phyloP scores from a whole-genome alignment of 768 basidiomycete genomes.

The Plicaturopsis crispa region DNA sequence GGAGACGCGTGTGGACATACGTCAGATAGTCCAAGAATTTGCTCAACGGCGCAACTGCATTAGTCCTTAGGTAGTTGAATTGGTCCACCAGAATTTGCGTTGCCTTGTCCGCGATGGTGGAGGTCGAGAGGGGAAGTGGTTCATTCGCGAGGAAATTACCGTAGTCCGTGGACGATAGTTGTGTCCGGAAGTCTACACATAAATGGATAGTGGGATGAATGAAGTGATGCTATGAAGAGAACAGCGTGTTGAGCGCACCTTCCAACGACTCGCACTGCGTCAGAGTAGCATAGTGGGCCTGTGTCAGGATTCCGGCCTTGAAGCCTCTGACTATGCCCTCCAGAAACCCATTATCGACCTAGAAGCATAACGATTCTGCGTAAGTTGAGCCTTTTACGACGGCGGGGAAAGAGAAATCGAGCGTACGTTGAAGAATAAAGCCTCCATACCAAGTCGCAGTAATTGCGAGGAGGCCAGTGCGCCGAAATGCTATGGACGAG shows the following conservation, averaged over 20 bases:
- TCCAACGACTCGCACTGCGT: slow-evolving; percentile 97
- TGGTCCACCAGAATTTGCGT: slow-evolving; percentile 94
- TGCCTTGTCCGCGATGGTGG: slow-evolving; percentile 94
- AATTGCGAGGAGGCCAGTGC: too few species aligned
- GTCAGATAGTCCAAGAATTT: slow-evolving; percentile 98
- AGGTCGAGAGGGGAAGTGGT: slow-evolving; percentile 85
- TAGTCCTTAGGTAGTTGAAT: slow-evolving; percentile 89
- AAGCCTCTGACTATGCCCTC: slow-evolving; percentile 87
- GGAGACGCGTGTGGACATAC: slow-evolving; percentile 38
- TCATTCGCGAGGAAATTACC: slow-evolving; percentile 98
- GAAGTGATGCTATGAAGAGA: neutral
- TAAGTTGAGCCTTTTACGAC: slow-evolving; percentile 17
- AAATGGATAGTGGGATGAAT: slow-evolving; percentile 3
- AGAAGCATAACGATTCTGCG: slow-evolving; percentile 9
- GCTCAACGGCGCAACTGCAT: slow-evolving; percentile 84
- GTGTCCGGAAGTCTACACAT: slow-evolving; percentile 84
- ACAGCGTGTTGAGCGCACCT: slow-evolving; percentile 40
- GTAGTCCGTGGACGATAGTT: slow-evolving; percentile 94
- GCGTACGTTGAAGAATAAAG: slow-evolving; percentile 80
- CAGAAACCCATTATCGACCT: slow-evolving; percentile 72
- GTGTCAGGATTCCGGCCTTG: slow-evolving; percentile 86
- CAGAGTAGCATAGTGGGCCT: slow-evolving; percentile 86
- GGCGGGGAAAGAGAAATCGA: neutral
- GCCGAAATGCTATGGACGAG: too few species aligned
- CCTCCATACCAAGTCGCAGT: slow-evolving; percentile 54